These are phyloP conservation scores for Phyllosticta citriasiana DNA, from an alignment of 2,329 filamentous ascomycete species.

Conservation along the genomic window DNA sequence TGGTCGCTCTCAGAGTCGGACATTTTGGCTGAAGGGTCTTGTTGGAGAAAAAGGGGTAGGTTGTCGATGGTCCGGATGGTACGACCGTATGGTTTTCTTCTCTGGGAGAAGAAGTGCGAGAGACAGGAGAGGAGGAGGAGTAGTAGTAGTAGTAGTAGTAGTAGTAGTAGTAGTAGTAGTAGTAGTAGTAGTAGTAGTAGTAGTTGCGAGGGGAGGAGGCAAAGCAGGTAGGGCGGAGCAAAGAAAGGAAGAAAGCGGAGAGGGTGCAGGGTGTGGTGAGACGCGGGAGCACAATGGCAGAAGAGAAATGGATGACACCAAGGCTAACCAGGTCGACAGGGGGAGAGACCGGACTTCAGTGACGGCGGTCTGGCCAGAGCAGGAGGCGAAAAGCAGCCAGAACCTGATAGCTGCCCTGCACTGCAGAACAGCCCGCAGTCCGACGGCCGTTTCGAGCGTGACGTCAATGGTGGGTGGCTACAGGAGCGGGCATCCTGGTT, in stretches of 20 bases:
- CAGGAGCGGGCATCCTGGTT: neutral
- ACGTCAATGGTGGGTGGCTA: neutral
- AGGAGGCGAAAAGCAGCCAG: neutral
- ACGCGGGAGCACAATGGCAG: neutral
- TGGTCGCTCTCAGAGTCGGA: slow-evolving; percentile 21
- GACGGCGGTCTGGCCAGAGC: neutral
- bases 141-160: neutral
- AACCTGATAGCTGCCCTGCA: neutral
- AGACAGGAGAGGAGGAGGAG: slow-evolving; percentile 1
- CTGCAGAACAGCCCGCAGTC: neutral
- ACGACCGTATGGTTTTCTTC: neutral
- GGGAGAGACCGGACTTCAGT: neutral
- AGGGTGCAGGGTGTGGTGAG: neutral
- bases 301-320: neutral
- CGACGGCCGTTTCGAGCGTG: neutral
- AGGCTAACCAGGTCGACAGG: neutral
- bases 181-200: neutral
- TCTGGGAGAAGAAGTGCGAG: neutral
- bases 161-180: neutral
- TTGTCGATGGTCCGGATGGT: neutral
- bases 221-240: neutral
- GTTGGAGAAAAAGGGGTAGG: neutral
- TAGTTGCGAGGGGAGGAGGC: neutral
- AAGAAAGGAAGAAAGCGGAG: neutral
- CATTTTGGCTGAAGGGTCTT: slow-evolving; percentile 17